A percentile compares a stretch with the other conserved stretches of the same genome.
phyloP scores from a whole-genome alignment of 139 green algal genomes.

The Tetradesmus lagerheimii region DNA sequence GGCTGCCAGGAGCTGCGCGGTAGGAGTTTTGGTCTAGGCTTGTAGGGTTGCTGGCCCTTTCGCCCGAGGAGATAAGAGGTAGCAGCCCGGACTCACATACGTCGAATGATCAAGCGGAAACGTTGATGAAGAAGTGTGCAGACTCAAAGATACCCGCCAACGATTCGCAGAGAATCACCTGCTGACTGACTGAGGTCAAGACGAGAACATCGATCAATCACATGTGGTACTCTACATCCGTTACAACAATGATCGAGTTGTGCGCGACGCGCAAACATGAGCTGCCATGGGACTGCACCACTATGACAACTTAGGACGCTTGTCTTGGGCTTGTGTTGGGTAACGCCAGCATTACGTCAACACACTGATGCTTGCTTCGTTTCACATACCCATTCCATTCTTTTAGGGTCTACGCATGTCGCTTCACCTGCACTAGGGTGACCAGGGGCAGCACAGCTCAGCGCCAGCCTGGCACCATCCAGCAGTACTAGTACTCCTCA shows the following conservation, averaged over 20 bases:
- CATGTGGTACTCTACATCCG: neutral
- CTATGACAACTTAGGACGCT: neutral
- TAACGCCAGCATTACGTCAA: neutral
- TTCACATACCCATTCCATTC: too few species aligned
- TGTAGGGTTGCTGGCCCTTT: neutral
- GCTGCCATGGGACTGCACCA: neutral
- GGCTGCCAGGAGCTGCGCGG: neutral
- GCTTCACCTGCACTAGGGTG: neutral
- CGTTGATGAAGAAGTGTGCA: neutral
- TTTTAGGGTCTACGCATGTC: neutral
- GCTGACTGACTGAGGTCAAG: neutral
- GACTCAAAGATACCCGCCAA: neutral
- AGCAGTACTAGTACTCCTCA: neutral
- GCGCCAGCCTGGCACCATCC: neutral
- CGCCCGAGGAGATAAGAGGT: neutral
- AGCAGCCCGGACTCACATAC: neutral
- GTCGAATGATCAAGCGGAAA: neutral
- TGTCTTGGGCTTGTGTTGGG: neutral
- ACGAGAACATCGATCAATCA: neutral
- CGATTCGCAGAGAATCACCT: neutral
- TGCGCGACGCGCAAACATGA: neutral
- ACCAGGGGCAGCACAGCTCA: neutral
- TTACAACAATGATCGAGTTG: neutral
- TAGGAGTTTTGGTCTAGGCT: neutral
- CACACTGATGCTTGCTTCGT: too few species aligned